Base-by-base conservation (phyloP, 371 early-diverging fungal species). In the Amoeboaphelidium protococcarum region DNA sequence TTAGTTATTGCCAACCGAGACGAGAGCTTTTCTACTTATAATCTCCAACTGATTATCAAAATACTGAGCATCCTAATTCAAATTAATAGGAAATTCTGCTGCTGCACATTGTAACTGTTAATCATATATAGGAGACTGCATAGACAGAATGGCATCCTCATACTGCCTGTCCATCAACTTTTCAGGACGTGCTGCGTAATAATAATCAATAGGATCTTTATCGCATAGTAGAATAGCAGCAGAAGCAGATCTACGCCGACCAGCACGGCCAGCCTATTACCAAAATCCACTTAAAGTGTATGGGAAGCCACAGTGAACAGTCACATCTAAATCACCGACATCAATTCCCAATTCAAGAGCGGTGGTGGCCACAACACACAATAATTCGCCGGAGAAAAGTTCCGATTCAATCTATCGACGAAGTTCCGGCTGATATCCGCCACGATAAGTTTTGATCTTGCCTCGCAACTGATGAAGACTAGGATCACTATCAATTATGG, bases 321-420 rank as follows among this genome's bases (percentile, higher is more conserved):
- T 40, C 1, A 21, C 62, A 62, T 65, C 71, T 23, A 72, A 52
- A 12, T 56, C 46, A 1, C 79, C 79, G 44, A 78, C 69, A 54
- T 78, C 76, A 3, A 78, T 63, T 13, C 79, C 79, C 16, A 78
- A 50, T 48, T 78, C 79, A 25, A 78, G 55, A 0, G 79, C 79
- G 42, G 64, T 74, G 3, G 79, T 78, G 2, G 76, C 64, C 1
- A 78, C 61, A 2, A 78, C 69, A 20, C 62, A 58, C 19, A 62
- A 46, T 2, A 72, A 45, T 13, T 63, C 55, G 6, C 73, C 72
- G 13, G 47, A 31, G 50, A 72, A 73, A 54, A 78, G 49, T 42
- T 56, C 54, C 2, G 49, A 51, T 52, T 79, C 79, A 20, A 76
- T 75, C 2, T 51, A 49, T 22, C 76, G 54, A 21, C 79, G 59